Evolutionary conservation across 2,329 filamentous ascomycete genomes (phyloP).

Genomic region (Hypoxylon rubiginosum): DNA sequence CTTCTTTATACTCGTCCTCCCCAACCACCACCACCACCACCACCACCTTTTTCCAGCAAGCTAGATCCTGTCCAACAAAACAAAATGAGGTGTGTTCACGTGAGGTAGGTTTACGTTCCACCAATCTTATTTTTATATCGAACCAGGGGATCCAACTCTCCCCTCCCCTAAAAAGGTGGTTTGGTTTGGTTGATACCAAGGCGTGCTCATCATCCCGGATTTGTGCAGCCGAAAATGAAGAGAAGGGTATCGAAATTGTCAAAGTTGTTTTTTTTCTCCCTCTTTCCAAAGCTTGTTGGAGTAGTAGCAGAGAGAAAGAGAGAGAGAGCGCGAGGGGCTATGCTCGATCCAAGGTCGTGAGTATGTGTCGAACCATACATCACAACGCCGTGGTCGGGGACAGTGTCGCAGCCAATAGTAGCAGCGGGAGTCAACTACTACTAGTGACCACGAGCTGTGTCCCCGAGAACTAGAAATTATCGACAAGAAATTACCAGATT

Average conservation of each 20-base stretch:
- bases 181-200: slow-evolving; percentile 44
- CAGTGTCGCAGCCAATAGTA: too few species aligned
- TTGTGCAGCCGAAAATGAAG: slow-evolving; percentile 33
- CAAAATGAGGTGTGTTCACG: slow-evolving; percentile 29
- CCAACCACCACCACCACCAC: not conserved
- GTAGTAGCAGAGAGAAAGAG: slow-evolving; percentile 5
- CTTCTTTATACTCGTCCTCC: slow-evolving; percentile 22
- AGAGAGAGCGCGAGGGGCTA: slow-evolving; percentile 9
- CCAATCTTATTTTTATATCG: too few species aligned
- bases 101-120: slow-evolving; percentile 9
- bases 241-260: slow-evolving; percentile 46
- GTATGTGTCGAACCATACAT: too few species aligned
- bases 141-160: slow-evolving; percentile 17
- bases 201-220: slow-evolving; percentile 45
- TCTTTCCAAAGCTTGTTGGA: slow-evolving; percentile 29
- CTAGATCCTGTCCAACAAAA: slow-evolving; percentile 44
- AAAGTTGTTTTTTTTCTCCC: slow-evolving; percentile 18
- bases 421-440: too few species aligned
- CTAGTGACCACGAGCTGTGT: too few species aligned
- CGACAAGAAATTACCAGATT: slow-evolving; percentile 50
- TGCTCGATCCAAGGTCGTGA: slow-evolving; percentile 9
- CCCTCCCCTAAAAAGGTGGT: slow-evolving; percentile 12
- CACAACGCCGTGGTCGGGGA: not conserved
- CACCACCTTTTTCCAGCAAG: slow-evolving; percentile 12
- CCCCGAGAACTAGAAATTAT: slow-evolving; percentile 50